A percentile compares a stretch with the other conserved stretches of the same genome.
These are phyloP conservation scores for Vinca minor DNA, from an alignment of 257 asterid species.

Conservation along the genomic window DNA sequence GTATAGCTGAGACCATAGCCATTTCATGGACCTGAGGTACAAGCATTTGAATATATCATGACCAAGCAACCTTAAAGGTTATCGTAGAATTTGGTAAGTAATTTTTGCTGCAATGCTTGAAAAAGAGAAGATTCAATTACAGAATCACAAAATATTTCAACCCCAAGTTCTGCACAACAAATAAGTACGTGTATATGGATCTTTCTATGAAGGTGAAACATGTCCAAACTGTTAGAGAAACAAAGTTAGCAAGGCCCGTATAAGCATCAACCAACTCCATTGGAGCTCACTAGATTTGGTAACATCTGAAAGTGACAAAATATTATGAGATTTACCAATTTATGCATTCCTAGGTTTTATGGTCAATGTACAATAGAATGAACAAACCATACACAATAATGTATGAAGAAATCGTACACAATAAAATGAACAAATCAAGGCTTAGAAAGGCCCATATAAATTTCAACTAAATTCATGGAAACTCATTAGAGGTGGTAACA, in stretches of 20 bases:
- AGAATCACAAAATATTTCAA: neutral
- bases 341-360: neutral
- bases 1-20: conserved; percentile 95
- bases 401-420: too few relatives aligned
- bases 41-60: conserved; percentile 15
- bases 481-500: neutral
- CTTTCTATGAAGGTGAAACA: neutral
- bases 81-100: neutral
- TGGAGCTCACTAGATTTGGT: too few relatives aligned
- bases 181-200: neutral
- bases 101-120: neutral
- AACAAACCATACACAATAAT: too few relatives aligned
- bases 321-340: neutral
- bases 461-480: too few relatives aligned
- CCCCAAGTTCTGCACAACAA: neutral
- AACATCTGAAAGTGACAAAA: neutral
- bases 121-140: neutral
- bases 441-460: neutral
- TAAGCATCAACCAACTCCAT: too few relatives aligned
- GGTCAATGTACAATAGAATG: neutral
- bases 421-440: too few relatives aligned
- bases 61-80: conserved; percentile 12
- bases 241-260: neutral
- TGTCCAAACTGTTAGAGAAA: neutral
- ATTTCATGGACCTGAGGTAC: conserved; percentile 81